Conservation (phyloP, 345 rosid genomes). For the Ceriops zippeliana region DNA sequence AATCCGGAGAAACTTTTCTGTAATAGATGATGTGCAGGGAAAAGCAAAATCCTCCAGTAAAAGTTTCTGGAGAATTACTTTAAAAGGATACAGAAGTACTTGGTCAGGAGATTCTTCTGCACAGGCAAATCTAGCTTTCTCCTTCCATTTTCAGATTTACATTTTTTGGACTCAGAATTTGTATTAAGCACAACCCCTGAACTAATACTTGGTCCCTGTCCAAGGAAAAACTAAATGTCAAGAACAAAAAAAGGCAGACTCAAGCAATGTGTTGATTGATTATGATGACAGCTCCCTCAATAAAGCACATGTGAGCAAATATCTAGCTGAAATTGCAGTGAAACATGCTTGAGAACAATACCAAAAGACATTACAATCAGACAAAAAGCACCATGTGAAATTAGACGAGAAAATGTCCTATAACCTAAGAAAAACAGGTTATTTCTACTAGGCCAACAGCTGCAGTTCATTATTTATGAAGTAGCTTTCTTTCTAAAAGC, state of each 20-base stretch:
- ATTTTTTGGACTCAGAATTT: constrained; percentile 31
- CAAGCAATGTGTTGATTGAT: background rate
- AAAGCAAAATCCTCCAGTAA: background rate
- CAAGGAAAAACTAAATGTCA: constrained; percentile 9
- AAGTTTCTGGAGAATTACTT: constrained; percentile 16
- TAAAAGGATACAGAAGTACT: constrained; percentile 87
- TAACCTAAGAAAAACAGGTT: background rate
- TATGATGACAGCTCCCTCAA: background rate
- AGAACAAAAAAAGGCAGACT: background rate
- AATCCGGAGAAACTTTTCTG: background rate
- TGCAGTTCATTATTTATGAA: background rate
- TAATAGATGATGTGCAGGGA: background rate
- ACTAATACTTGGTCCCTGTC: constrained; percentile 45
- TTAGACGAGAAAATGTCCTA: too few species aligned
- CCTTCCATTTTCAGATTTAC: constrained; percentile 48
- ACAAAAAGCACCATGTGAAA: too few species aligned
- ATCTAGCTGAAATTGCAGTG: too few species aligned
- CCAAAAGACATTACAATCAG: too few species aligned
- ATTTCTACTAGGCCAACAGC: background rate
- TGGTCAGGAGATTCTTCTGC: constrained; percentile 89
- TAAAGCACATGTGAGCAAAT: too few species aligned
- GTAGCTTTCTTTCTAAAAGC: too few species aligned
- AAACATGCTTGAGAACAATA: too few species aligned
- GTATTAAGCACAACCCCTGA: constrained; percentile 28
- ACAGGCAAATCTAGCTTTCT: constrained; percentile 84